Evolutionary conservation across 2,329 filamentous ascomycete species (phyloP).

Genomic region (Trichophyton verrucosum): DNA sequence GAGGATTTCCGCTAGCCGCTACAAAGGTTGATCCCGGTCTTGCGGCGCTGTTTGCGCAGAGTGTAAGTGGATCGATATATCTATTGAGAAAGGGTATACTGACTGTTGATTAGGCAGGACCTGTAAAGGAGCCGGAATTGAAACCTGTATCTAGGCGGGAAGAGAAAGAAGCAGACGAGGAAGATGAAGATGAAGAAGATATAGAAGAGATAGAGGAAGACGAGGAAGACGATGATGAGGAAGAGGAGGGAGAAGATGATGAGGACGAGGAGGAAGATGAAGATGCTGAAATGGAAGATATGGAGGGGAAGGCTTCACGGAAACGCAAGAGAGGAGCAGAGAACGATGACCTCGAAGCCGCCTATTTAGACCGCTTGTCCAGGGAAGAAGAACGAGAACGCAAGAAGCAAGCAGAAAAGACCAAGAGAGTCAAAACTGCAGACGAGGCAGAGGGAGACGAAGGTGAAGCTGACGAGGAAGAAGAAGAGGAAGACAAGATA

Average conservation of each 20-base stretch:
- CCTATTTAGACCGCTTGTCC: conserved; percentile 33
- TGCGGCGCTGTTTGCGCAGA: conserved; percentile 57
- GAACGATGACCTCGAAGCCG: conserved; percentile 34
- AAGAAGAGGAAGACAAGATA: conserved; percentile 41
- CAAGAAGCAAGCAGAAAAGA: conserved; percentile 23
- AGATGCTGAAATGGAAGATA: conserved; percentile 12
- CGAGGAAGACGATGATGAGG: conserved; percentile 35
- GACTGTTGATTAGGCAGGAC: conserved; percentile 23
- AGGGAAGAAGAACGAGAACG: conserved; percentile 32
- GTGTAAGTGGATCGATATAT: conserved; percentile 43
- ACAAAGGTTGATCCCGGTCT: conserved; percentile 56
- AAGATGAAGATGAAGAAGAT: conserved; percentile 18
- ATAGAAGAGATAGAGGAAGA: conserved; percentile 18
- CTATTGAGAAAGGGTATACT: background rate
- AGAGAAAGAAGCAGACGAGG: conserved; percentile 21
- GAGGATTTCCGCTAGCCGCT: conserved; percentile 24
- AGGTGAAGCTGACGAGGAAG: conserved; percentile 19
- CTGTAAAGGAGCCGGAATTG: conserved; percentile 27
- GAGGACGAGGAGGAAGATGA: conserved; percentile 28
- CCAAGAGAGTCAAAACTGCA: conserved; percentile 27
- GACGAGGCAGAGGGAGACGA: conserved; percentile 36
- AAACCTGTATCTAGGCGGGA: background rate
- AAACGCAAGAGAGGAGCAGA: conserved; percentile 45
- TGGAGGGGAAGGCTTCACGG: conserved; percentile 34
- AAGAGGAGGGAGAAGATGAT: conserved; percentile 45